Conservation (phyloP, 257 asterid species). For the Dorcoceras hygrometricum region DNA sequence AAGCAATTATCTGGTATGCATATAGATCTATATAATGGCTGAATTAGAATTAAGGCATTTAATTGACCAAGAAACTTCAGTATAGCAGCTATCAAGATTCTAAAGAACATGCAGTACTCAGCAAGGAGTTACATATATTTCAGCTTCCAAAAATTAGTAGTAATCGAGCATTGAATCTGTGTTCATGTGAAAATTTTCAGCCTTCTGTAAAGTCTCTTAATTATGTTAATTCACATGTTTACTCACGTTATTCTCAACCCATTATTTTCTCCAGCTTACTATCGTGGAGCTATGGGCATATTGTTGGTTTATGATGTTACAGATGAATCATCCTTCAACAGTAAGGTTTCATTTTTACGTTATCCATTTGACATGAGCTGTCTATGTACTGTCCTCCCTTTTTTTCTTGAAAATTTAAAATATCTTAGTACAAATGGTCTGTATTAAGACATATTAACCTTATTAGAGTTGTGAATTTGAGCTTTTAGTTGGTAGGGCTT, state of each 20-base stretch:
- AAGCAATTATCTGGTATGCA: conserved; percentile 9
- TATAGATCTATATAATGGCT: not conserved
- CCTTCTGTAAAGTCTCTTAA: not conserved
- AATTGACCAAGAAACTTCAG: conserved; percentile 9
- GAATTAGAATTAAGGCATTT: conserved; percentile 5
- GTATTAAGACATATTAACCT: not conserved
- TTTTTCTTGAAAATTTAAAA: too few species aligned
- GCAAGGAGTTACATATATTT: not conserved
- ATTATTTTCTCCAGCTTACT: conserved; percentile 47
- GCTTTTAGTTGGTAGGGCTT: not conserved
- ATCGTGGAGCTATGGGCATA: conserved; percentile 67
- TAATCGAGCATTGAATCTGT: not conserved
- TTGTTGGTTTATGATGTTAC: conserved; percentile 65
- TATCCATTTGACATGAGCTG: conserved; percentile 2
- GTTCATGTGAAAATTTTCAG: not conserved
- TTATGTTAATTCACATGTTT: not conserved
- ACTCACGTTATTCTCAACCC: conserved; percentile 17
- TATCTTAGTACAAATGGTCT: not conserved
- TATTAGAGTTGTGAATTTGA: not conserved
- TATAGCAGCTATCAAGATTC: not conserved
- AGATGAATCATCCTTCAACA: conserved; percentile 61
- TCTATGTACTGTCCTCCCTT: not conserved
- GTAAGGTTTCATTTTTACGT: conserved; percentile 34
- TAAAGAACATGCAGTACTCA: not conserved
- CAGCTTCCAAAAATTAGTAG: conserved; percentile 9